A percentile compares a stretch with the other conserved stretches of the same genome.
Evolutionary conservation across 1,284 basidiomycete species (phyloP).

Genomic region (Ganoderma lucidum): DNA sequence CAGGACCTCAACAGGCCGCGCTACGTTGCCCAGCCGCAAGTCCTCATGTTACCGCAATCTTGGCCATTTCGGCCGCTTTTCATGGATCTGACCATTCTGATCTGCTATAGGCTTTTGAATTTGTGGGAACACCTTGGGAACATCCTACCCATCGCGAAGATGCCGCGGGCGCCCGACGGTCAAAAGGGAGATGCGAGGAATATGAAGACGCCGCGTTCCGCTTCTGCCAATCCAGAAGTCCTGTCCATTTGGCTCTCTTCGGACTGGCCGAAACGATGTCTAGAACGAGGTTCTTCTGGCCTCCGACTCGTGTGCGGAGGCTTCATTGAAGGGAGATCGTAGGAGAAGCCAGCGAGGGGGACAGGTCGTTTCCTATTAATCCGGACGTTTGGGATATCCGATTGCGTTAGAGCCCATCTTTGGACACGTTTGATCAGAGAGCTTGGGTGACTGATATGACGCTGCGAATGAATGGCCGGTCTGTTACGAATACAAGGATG

Average conservation of each 20-base stretch:
- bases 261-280: not conserved
- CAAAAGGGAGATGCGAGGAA: not conserved
- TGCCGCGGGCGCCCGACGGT: not conserved
- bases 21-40: conserved; percentile 5
- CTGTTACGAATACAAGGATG: conserved; percentile 13
- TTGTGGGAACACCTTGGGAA: not conserved
- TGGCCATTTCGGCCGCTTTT: conserved; percentile 17
- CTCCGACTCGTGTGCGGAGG: conserved; percentile 15
- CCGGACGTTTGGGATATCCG: not conserved
- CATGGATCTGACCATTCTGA: conserved; percentile 10
- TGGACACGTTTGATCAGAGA: conserved; percentile 13
- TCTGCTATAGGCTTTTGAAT: conserved; percentile 4
- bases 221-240: conserved; percentile 24
- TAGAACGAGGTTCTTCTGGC: not conserved
- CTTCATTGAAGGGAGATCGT: conserved; percentile 18
- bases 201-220: conserved; percentile 10
- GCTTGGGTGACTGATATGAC: conserved; percentile 19
- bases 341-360: conserved; percentile 7
- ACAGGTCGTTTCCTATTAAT: not conserved
- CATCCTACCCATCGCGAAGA: not conserved
- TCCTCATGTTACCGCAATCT: conserved; percentile 16
- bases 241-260: conserved; percentile 8
- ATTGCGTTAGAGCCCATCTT: conserved; percentile 6
- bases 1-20: not conserved
- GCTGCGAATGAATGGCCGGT: conserved; percentile 3